Evolutionary conservation across 2,329 filamentous ascomycete species (phyloP).

Genomic region (Colletotrichum eleusines): DNA sequence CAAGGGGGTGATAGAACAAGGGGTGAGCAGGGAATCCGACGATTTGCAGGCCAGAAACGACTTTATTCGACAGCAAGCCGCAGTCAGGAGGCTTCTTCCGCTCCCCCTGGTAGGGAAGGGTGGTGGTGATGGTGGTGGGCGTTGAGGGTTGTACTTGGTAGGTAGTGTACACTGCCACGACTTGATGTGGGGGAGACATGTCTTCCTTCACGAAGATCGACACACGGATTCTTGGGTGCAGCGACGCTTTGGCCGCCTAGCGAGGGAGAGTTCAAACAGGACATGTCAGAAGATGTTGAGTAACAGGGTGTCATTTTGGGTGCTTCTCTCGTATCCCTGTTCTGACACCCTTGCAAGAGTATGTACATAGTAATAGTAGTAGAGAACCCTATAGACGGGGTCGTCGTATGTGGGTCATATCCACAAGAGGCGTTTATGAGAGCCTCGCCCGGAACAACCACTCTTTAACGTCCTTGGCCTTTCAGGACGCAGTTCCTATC

Average conservation of each 20-base stretch:
- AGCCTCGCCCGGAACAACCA: constrained; percentile 4
- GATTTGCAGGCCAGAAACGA: not conserved
- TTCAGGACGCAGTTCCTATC: constrained; percentile 17
- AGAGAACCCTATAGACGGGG: not conserved
- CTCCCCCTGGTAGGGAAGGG: constrained; percentile 6
- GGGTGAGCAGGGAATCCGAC: not conserved
- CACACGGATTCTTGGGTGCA: constrained; percentile 33
- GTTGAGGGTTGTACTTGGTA: not conserved
- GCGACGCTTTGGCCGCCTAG: constrained; percentile 34
- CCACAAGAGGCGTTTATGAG: not conserved
- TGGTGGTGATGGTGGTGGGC: not conserved
- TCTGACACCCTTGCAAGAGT: not conserved
- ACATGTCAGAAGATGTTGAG: constrained; percentile 32
- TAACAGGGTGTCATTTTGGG: not conserved
- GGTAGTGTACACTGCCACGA: constrained; percentile 1
- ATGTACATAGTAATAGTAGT: not conserved
- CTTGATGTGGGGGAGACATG: constrained; percentile 32
- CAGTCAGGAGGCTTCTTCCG: not conserved
- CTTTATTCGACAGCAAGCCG: not conserved
- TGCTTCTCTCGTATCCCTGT: not conserved
- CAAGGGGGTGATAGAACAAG: not conserved
- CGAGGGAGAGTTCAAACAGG: constrained; percentile 33
- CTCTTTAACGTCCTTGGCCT: constrained; percentile 11
- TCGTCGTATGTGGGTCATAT: not conserved
- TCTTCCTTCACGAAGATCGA: constrained; percentile 29